Conservation (phyloP, 2,329 filamentous ascomycete species). For the Blastomyces gilchristii region DNA sequence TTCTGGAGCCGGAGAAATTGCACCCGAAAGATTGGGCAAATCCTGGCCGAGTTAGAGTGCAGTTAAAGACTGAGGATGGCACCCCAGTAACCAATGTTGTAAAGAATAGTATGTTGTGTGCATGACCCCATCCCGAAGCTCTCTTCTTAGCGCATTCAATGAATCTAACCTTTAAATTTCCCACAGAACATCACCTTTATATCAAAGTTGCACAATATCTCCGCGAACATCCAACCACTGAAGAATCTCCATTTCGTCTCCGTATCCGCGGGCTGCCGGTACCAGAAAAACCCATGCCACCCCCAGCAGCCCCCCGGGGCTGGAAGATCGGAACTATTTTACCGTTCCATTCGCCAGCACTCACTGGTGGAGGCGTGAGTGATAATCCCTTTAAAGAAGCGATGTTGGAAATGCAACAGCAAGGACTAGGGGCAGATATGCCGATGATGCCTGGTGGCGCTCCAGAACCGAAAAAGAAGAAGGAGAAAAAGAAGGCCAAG, state of each 20-base stretch:
- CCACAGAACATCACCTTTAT: slow-evolving; percentile 73
- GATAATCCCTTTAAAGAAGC: slow-evolving; percentile 95
- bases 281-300: slow-evolving; percentile 56
- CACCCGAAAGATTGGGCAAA: slow-evolving; percentile 98
- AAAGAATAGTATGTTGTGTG: slow-evolving; percentile 50
- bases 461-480: slow-evolving; percentile 35
- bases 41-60: slow-evolving; percentile 75
- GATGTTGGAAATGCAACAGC: slow-evolving; percentile 77
- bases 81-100: slow-evolving; percentile 42
- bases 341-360: slow-evolving; percentile 76
- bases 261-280: slow-evolving; percentile 64
- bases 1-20: slow-evolving; percentile 76
- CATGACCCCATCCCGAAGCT: neutral
- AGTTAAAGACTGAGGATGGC: slow-evolving; percentile 51
- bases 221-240: slow-evolving; percentile 64
- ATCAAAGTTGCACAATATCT: slow-evolving; percentile 68
- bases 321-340: slow-evolving; percentile 83
- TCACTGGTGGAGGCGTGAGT: slow-evolving; percentile 85
- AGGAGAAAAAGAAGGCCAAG: slow-evolving; percentile 43
- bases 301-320: slow-evolving; percentile 67
- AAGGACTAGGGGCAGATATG: slow-evolving; percentile 38
- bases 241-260: slow-evolving; percentile 58
- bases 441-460: slow-evolving; percentile 37
- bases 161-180: slow-evolving; percentile 6
- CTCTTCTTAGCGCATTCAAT: neutral